Percentiles rank a stretch among this genome's conserved stretches.
Evolutionary conservation across 192 early-diverging fungal genomes (phyloP).

Genomic region (Gaertneriomyces sp.): DNA sequence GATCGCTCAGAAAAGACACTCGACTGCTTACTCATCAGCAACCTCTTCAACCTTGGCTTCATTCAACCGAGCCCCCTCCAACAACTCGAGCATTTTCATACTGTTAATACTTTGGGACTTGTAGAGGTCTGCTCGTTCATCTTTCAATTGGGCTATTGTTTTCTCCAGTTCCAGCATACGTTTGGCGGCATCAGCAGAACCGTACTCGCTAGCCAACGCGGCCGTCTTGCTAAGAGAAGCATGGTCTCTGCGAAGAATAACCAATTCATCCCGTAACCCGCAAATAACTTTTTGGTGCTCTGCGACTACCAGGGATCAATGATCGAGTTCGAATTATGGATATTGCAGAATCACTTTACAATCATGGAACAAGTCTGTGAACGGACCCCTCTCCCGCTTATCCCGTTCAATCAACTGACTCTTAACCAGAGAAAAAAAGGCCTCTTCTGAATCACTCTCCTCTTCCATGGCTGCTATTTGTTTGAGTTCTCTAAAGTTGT

Average conservation of each 20-base stretch:
- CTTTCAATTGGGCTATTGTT: conserved; percentile 70
- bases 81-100: conserved; percentile 81
- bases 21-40: conserved; percentile 59
- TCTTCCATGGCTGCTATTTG: no score
- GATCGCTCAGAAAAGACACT: conserved; percentile 9
- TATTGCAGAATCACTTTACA: conserved; percentile 4
- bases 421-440: no score
- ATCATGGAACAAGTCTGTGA: conserved; percentile 9
- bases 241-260: conserved; percentile 1
- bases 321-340: background rate
- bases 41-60: conserved; percentile 56
- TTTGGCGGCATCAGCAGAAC: conserved; percentile 30
- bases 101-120: conserved; percentile 86
- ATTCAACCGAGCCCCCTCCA: conserved; percentile 64
- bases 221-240: background rate
- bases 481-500: no score
- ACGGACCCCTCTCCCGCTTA: conserved; percentile 10
- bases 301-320: background rate
- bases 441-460: no score
- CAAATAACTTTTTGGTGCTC: background rate
- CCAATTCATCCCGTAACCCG: background rate
- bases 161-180: conserved; percentile 63
- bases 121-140: conserved; percentile 86
- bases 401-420: conserved; percentile 12
- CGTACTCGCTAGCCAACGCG: background rate